Conservation (phyloP, 2,329 filamentous ascomycete genomes). For the Trichoderma sp. region DNA sequence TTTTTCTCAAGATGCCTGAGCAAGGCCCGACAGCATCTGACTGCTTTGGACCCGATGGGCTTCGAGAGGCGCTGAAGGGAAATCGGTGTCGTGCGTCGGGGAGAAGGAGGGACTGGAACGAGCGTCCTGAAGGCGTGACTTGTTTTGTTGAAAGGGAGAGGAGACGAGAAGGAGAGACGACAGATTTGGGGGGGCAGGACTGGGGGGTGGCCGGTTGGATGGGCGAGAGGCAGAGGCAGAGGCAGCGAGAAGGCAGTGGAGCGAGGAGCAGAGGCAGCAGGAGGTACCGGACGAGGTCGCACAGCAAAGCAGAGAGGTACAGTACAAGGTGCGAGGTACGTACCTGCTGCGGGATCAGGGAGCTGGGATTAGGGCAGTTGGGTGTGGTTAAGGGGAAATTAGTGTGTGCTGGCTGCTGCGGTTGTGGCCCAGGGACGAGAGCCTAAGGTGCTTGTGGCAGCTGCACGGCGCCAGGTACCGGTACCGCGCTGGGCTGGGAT, state of each 20-base stretch:
- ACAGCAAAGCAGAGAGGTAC: no score
- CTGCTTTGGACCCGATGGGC: conserved; percentile 26
- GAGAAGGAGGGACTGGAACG: conserved; percentile 48
- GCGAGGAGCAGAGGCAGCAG: conserved; percentile 3
- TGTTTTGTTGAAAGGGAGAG: conserved; percentile 47
- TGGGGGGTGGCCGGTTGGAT: conserved; percentile 7
- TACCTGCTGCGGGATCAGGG: conserved; percentile 24
- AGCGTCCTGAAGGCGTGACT: conserved; percentile 43
- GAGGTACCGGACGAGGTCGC: not conserved
- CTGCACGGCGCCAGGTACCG: conserved; percentile 21
- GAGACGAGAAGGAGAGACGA: conserved; percentile 27
- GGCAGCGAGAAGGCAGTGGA: not conserved
- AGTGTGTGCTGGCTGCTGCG: conserved; percentile 26
- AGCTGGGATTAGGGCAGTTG: conserved; percentile 27
- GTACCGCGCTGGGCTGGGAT: not conserved
- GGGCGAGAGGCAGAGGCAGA: not conserved
- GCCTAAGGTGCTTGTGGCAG: conserved; percentile 11
- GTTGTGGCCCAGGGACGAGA: conserved; percentile 7
- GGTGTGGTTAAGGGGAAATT: conserved; percentile 30
- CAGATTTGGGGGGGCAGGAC: conserved; percentile 23
- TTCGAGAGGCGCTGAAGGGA: conserved; percentile 28
- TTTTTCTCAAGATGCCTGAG: conserved; percentile 27
- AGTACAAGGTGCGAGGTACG: conserved; percentile 11
- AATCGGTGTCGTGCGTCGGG: conserved; percentile 21
- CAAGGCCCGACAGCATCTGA: conserved; percentile 28